Evolutionary conservation across 495 filamentous ascomycete genomes (phyloP), one percentile per base, ranked within the genome.

Genomic region (Xylaria castorea): DNA sequence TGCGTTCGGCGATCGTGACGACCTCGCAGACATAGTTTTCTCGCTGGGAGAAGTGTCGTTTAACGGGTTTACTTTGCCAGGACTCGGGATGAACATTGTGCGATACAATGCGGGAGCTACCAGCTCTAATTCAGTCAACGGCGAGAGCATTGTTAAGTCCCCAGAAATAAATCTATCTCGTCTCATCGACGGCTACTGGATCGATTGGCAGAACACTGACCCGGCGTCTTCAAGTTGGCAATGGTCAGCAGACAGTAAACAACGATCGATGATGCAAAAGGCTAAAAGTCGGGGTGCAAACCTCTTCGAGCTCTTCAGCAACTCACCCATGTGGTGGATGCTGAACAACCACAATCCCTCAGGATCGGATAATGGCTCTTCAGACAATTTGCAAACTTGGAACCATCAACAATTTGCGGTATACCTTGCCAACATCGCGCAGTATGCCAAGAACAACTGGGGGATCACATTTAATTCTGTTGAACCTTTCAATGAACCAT

Each of bases 261-360:
- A 82, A 73, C 76, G 78, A 27, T 61, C 72, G 20, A 83, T 83
- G 81, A 50, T 83, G 27, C 75, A 63, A 53, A 79, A 80, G 55
- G 81, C 81, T 12, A 58, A 70, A n/a, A 75, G 68, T 44, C 68
- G 74, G 7, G 81, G 81, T 38, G 80, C 77, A 7, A 74, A 80
- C 68, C 71, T 75, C 1, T 78, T 83, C 60, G 81, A 83, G 75
- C 70, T 83, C 5, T 83, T 83, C 72, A 81, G 79, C 51, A 83
- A 83, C 67, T 81, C 79, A 12, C 81, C 81, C 14, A 78, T 81
- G 76, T 83, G 81, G 81, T 83, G 81, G 81, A 81, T 80, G 81
- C 77, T 73, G 66, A 74, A 68, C 55, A 83, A 83, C 70, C 78
- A 83, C 72, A 83, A 83, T 66, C 81, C 81, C 8, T 74, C 77